Base-by-base conservation (phyloP, 495 filamentous ascomycete species). In the Aspergillus egyptiacus region DNA sequence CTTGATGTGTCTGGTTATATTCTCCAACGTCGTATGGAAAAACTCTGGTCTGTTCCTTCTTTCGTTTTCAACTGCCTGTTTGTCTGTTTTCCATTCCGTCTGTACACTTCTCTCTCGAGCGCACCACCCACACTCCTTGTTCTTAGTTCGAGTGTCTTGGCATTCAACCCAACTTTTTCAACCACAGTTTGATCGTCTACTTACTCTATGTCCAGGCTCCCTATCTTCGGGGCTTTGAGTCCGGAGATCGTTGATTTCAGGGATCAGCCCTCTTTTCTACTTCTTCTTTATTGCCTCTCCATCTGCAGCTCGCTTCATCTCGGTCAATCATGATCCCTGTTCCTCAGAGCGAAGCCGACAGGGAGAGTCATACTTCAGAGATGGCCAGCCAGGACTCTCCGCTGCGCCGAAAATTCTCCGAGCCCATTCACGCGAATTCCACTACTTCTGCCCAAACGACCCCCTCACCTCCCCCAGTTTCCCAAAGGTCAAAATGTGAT, bases 321-420 rank as follows among this genome's bases (percentile, higher is more conserved):
- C 17, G 34, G 18, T 39, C 41, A n/a, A 44, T 36, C 41, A 74
- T 74, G 69, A 62, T 61, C 51, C 64, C 64, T 8, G 57, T 67
- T 41, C 57, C 65, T 36, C 61, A 67, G 32, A 60, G 53, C 38
- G 65, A 74, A 51, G 32, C 66, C 37, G 67, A 69, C 19, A 52
- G 59, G 54, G 67, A 71, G 48, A 66, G 67, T 34, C 69, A 59
- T 61, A 68, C 66, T 46, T 69, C 70, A 11, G 64, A 67, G 45
- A 53, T 71, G 51, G 66, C 63, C 51, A 68, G 68, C 51, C 67
- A 65, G 55, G 67, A 70, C 51, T 73, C 70, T 46, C 64, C 67
- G 15, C 47, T 70, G 55, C 68, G 63, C 62, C 68, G 68, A 56
- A 67, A 70, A 56, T 69, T 71, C 55, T 72, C 71, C 54, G 71